Evolutionary conservation across 176 grass and related monocot species (phyloP).

Genomic region (Neostapfia colusana): DNA sequence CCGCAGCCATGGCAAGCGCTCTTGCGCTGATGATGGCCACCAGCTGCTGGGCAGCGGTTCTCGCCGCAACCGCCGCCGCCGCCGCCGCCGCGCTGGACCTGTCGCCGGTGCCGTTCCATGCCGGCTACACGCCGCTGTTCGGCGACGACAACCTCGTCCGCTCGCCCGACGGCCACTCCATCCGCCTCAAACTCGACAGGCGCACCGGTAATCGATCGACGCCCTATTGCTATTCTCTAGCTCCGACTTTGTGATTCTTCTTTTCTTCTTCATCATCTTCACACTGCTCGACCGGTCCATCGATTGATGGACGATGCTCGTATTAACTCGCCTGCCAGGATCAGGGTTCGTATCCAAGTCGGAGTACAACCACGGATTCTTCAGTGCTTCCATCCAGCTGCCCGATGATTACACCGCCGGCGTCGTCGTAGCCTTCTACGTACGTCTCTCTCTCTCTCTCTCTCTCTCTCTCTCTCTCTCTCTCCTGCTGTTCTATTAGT

Average conservation of each 20-base stretch:
- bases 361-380: constrained; percentile 76
- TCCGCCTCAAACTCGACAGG: constrained; percentile 63
- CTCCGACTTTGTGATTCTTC: neutral
- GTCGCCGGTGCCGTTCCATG: constrained; percentile 55
- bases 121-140: constrained; percentile 62
- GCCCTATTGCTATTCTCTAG: no score
- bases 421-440: constrained; percentile 89
- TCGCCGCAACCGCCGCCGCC: neutral
- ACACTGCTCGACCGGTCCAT: neutral
- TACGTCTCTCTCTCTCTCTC: neutral
- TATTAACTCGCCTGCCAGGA: constrained; percentile 23
- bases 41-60: neutral
- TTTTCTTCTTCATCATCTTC: neutral
- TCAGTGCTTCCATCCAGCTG: constrained; percentile 83
- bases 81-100: constrained; percentile 34
- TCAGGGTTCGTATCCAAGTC: constrained; percentile 74
- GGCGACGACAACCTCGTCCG: constrained; percentile 66
- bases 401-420: constrained; percentile 69
- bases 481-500: neutral
- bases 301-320: neutral
- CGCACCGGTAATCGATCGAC: constrained; percentile 50
- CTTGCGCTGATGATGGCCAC: neutral
- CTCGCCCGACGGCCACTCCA: constrained; percentile 45
- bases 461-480: neutral
- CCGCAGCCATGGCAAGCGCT: constrained; percentile 14